These are phyloP conservation scores for Cladosporium austrohemisphaericum DNA, from an alignment of 2,329 filamentous ascomycete species.

Conservation along the genomic window DNA sequence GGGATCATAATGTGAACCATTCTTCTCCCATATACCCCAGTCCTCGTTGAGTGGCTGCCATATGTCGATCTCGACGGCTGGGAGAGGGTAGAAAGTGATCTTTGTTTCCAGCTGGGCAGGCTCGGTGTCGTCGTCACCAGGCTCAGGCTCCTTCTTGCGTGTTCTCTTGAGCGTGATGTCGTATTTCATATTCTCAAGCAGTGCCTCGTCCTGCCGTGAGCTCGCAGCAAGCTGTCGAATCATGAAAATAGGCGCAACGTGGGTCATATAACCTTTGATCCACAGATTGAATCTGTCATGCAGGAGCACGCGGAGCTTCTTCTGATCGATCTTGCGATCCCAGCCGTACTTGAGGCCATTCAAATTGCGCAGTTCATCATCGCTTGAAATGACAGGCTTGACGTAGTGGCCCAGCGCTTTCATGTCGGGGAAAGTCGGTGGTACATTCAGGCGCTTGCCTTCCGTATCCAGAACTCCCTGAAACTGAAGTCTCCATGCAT, in stretches of 20 bases:
- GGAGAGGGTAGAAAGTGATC: slow-evolving; percentile 36
- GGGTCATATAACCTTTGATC: slow-evolving; percentile 37
- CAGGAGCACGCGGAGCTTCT: slow-evolving; percentile 34
- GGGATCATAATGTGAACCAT: slow-evolving; percentile 34
- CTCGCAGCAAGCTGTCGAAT: slow-evolving; percentile 23
- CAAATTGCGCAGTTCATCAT: slow-evolving; percentile 30
- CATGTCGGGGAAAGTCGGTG: slow-evolving; percentile 26
- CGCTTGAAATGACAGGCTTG: slow-evolving; percentile 33
- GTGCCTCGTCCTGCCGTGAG: slow-evolving; percentile 15
- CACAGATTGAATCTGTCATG: slow-evolving; percentile 37
- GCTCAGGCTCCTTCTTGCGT: slow-evolving; percentile 23
- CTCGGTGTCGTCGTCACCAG: slow-evolving; percentile 19
- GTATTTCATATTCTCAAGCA: slow-evolving; percentile 26
- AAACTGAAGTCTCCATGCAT: slow-evolving; percentile 30
- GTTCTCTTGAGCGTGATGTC: slow-evolving; percentile 32
- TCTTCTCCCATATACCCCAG: slow-evolving; percentile 30
- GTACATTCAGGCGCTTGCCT: slow-evolving; percentile 20
- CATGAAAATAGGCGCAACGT: slow-evolving; percentile 38
- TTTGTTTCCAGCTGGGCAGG: slow-evolving; percentile 25
- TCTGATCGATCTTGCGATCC: slow-evolving; percentile 32
- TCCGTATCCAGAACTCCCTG: slow-evolving; percentile 16
- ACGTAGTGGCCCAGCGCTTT: slow-evolving; percentile 36
- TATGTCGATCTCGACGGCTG: slow-evolving; percentile 28
- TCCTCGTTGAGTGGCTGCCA: slow-evolving; percentile 24
- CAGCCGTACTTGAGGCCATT: slow-evolving; percentile 30